A percentile compares a stretch with the other conserved stretches of the same genome.
Conservation (phyloP, 2,329 filamentous ascomycete genomes). For the Nothophaeocryptopus gaeumannii region DNA sequence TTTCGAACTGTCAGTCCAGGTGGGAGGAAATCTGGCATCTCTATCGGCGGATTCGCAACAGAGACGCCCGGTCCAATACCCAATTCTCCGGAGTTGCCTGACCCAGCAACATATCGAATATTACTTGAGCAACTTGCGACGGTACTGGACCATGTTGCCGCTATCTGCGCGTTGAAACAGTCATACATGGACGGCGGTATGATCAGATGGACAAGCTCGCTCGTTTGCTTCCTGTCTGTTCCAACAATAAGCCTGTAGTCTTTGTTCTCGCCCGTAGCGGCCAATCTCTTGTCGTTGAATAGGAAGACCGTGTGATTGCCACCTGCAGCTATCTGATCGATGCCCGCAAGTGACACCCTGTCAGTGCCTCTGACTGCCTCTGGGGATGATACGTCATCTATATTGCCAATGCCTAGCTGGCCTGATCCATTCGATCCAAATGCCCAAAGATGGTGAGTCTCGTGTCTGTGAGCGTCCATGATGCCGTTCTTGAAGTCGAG, state of each 20-base stretch:
- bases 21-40: conserved; percentile 64
- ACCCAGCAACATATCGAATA: conserved; percentile 62
- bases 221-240: background rate
- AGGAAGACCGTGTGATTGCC: conserved; percentile 85
- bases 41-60: conserved; percentile 38
- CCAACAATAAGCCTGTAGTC: conserved; percentile 37
- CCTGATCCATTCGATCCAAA: conserved; percentile 54
- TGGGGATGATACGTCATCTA: conserved; percentile 40
- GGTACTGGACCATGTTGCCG: conserved; percentile 77
- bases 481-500: background rate
- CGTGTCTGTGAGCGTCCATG: too few species aligned
- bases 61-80: conserved; percentile 53
- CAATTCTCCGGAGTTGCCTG: conserved; percentile 68
- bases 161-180: conserved; percentile 26
- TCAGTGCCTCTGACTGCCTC: conserved; percentile 5
- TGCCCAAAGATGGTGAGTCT: conserved; percentile 19
- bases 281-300: conserved; percentile 57
- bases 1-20: conserved; percentile 56
- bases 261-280: conserved; percentile 62
- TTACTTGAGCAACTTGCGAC: conserved; percentile 52
- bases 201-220: background rate
- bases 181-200: background rate
- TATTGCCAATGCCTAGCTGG: conserved; percentile 50
- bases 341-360: background rate
- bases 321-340: conserved; percentile 56